phyloP scores from a whole-genome alignment of 441 rosid genomes.

The Mallotus repandus region DNA sequence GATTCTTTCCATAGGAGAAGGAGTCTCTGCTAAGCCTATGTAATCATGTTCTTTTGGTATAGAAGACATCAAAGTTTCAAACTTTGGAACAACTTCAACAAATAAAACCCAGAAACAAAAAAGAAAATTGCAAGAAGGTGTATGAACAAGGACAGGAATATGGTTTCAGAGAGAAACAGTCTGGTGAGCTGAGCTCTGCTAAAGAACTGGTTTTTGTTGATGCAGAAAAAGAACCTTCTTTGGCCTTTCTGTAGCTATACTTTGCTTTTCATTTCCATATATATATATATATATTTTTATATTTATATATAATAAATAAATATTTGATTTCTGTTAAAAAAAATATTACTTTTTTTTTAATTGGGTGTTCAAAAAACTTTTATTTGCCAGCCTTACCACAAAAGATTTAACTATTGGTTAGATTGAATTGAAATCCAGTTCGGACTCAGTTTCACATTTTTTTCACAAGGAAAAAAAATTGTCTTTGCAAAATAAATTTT shows the following conservation, averaged over 20 bases:
- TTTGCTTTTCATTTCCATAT: constrained; percentile 11
- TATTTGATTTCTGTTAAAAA: neutral
- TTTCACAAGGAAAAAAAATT: too few relatives aligned
- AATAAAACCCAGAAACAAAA: neutral
- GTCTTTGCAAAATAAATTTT: too few relatives aligned
- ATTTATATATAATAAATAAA: neutral
- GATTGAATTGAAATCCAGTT: neutral
- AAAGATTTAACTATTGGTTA: neutral
- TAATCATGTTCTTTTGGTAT: constrained; percentile 58
- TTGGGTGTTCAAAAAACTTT: neutral
- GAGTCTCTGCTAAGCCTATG: constrained; percentile 56
- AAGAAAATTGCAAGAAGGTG: neutral
- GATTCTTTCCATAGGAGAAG: constrained; percentile 44
- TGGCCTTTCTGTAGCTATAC: constrained; percentile 40
- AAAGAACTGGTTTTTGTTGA: constrained; percentile 39
- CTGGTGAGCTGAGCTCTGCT: constrained; percentile 8
- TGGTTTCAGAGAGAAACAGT: constrained; percentile 4
- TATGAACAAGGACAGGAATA: constrained; percentile 3
- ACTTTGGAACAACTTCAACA: constrained; percentile 8
- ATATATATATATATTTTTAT: too few relatives aligned
- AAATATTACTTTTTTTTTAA: neutral
- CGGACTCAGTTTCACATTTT: neutral
- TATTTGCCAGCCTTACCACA: neutral
- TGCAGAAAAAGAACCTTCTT: constrained; percentile 43
- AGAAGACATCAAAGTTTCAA: constrained; percentile 48